Base-by-base conservation (phyloP, 2,329 filamentous ascomycete species). In the Nothophaeocryptopus gaeumannii region DNA sequence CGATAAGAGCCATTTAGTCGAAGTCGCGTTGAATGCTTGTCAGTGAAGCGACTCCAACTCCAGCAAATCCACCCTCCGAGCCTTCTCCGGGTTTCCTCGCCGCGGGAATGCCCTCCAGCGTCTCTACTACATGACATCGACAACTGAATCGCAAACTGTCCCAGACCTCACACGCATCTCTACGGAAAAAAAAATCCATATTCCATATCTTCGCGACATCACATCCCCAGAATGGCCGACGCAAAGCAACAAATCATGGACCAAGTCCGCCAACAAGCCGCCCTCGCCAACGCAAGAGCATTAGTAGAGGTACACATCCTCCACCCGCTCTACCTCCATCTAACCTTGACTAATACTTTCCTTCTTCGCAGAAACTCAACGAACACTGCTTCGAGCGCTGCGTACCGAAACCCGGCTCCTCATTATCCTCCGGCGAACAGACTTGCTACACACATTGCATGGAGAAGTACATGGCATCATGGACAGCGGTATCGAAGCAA, bases 301-400 rank as follows among this genome's bases (percentile, higher is more conserved):
- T 68, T 79, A 9, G 74, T 78, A 53, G 75, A 78, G 60, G 74
- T 76, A 63, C 30, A 56, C 45, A 37, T 15, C n/a, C 14, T 12
- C 33, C 20, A 12, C 29, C 36, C 5, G 29, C 37, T 16, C n/a
- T 14, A 31, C 34, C 13, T 39, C 20, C 37, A 20, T 2, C n/a
- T 14, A 11, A 29, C 35, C 14, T 13, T 34, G 7, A 13, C n/a
- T 47, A 14, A 26, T 41, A 15, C 50, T 51, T 8, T 33, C 7
- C 8, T 26, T 20, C 37, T 51, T 37, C 12, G 14, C 51, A 78
- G 75, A 79, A 78, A 73, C 67, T 79, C 56, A 79, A 79, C 67
- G 75, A 78, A 59, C 75, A 79, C 68, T 79, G 77, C 68, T 79
- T 78, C 70, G 75, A 78, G 57, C 74, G 74, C 63, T 79, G 77